Evolutionary conservation across 1,284 basidiomycete genomes (phyloP).

Genomic region (Gymnopus androsaceus): DNA sequence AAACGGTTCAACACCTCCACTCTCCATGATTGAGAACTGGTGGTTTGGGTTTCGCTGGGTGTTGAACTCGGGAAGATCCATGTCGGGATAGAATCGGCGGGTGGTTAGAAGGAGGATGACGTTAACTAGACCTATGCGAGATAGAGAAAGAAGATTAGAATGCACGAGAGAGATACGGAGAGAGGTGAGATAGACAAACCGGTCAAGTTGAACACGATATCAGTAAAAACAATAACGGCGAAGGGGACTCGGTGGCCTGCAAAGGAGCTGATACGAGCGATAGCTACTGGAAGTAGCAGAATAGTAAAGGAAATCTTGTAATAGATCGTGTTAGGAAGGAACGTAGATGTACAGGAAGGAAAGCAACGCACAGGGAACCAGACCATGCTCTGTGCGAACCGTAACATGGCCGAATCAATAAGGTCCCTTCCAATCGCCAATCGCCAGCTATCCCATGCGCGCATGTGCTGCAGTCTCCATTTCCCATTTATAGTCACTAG

Average conservation of each 20-base stretch:
- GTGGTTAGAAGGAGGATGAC: slow-evolving; percentile 21
- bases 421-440: slow-evolving; percentile 28
- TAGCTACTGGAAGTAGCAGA: slow-evolving; percentile 35
- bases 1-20: slow-evolving; percentile 11
- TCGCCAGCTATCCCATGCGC: slow-evolving; percentile 28
- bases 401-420: slow-evolving; percentile 29
- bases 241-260: slow-evolving; percentile 33
- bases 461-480: slow-evolving; percentile 29
- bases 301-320: slow-evolving; percentile 36
- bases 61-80: slow-evolving; percentile 19
- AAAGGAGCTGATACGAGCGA: slow-evolving; percentile 35
- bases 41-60: slow-evolving; percentile 17
- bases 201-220: slow-evolving; percentile 28
- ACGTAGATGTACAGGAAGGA: background rate
- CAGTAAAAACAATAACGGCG: slow-evolving; percentile 32
- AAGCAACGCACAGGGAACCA: slow-evolving; percentile 28
- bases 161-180: background rate
- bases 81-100: slow-evolving; percentile 20
- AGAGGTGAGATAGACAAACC: slow-evolving; percentile 26
- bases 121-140: slow-evolving; percentile 21
- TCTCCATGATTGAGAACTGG: slow-evolving; percentile 18
- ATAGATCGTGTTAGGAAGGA: background rate
- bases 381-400: slow-evolving; percentile 29
- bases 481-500: slow-evolving; percentile 24
- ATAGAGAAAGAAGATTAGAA: background rate